phyloP scores from a whole-genome alignment of 768 basidiomycete species.

The Leucogyrophana mollusca region DNA sequence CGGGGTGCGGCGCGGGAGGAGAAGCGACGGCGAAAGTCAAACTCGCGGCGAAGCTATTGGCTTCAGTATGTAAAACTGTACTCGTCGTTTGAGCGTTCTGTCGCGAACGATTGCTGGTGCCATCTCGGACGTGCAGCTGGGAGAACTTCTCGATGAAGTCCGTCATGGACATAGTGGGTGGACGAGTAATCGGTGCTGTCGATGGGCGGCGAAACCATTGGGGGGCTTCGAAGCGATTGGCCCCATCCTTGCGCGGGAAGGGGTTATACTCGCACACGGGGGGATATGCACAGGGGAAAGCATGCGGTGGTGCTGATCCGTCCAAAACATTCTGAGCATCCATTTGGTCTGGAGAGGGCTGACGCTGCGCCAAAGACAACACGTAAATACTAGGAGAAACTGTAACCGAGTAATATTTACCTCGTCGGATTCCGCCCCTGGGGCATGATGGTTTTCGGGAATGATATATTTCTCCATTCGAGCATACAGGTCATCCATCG shows the following conservation, averaged over 20 bases:
- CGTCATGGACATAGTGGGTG: not conserved
- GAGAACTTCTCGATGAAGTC: constrained; percentile 9
- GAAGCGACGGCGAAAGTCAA: constrained; percentile 12
- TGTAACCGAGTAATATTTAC: too few relatives aligned
- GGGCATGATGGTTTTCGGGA: constrained; percentile 12
- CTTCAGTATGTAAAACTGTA: not conserved
- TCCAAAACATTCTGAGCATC: constrained; percentile 7
- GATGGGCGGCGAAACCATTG: constrained; percentile 9
- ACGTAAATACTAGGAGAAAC: too few relatives aligned
- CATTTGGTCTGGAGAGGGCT: too few relatives aligned
- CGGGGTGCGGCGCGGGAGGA: constrained; percentile 15
- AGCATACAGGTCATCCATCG: constrained; percentile 22
- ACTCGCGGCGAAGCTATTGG: constrained; percentile 7
- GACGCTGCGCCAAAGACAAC: too few relatives aligned
- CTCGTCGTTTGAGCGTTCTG: not conserved
- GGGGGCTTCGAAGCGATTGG: not conserved
- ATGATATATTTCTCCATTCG: constrained; percentile 26
- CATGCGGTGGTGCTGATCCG: constrained; percentile 15
- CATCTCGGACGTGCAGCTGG: constrained; percentile 10
- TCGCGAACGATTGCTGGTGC: constrained; percentile 1
- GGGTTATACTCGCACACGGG: constrained; percentile 14
- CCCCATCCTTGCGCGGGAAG: constrained; percentile 10
- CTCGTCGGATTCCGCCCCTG: too few relatives aligned
- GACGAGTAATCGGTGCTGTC: not conserved
- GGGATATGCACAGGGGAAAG: constrained; percentile 22